Conservation (phyloP, 768 basidiomycete genomes). For the Tulasnella sp. region DNA sequence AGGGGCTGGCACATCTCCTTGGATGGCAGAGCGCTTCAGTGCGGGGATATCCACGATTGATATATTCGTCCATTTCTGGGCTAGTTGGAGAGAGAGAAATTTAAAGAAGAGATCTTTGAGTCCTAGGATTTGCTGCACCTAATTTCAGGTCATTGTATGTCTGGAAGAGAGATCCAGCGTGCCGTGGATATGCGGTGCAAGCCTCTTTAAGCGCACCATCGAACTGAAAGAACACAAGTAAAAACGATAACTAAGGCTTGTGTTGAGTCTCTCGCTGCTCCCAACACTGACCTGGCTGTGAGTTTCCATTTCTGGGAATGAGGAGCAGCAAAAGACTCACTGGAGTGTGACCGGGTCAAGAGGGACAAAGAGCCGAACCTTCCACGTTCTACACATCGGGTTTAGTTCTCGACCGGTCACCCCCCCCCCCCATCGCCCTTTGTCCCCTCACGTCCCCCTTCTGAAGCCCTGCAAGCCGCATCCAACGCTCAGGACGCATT, state of each 20-base stretch:
- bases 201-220: not conserved
- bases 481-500: not conserved
- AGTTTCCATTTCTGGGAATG: not conserved
- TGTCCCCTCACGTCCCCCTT: not conserved
- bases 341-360: not conserved
- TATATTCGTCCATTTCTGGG: slow-evolving; percentile 68
- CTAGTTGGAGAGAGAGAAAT: slow-evolving; percentile 41
- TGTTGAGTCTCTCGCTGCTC: not conserved
- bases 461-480: not conserved
- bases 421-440: not conserved
- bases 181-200: slow-evolving; percentile 55
- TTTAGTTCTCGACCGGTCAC: not conserved
- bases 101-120: not conserved
- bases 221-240: not conserved
- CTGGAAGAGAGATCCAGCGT: slow-evolving; percentile 63
- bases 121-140: slow-evolving; percentile 41
- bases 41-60: slow-evolving; percentile 56
- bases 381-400: not conserved
- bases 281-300: not conserved
- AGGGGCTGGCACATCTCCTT: slow-evolving; percentile 42
- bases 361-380: not conserved
- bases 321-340: not conserved
- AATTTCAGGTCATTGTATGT: slow-evolving; percentile 69
- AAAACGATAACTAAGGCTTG: not conserved
- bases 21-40: slow-evolving; percentile 54